Percentiles rank a stretch among this genome's conserved stretches.
Evolutionary conservation across 257 asterid species (phyloP).

Genomic region (Salvia splendens): DNA sequence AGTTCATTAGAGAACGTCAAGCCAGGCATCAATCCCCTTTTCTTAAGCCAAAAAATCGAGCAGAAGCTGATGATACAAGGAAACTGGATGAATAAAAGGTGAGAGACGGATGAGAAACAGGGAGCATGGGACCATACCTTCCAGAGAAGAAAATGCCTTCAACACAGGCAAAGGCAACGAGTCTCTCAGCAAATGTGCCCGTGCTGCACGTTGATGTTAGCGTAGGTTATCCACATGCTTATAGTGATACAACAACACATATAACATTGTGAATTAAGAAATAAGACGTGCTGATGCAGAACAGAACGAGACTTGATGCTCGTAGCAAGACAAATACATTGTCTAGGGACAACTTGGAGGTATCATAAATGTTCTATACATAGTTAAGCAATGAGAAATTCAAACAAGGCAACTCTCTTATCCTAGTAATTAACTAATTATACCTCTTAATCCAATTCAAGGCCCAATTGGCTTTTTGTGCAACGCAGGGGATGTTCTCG

Average conservation of each 20-base stretch:
- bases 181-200: slow-evolving; percentile 73
- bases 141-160: slow-evolving; percentile 93
- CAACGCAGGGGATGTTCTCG: slow-evolving; percentile 66
- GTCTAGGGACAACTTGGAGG: background rate
- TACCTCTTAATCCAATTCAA: slow-evolving; percentile 82
- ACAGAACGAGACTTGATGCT: slow-evolving; percentile 9
- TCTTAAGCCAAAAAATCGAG: slow-evolving; percentile 82
- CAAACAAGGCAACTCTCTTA: background rate
- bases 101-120: slow-evolving; percentile 5
- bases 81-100: slow-evolving; percentile 1
- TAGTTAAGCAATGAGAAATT: background rate
- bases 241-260: background rate
- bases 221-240: background rate
- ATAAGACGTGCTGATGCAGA: background rate
- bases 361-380: background rate
- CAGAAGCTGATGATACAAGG: slow-evolving; percentile 59
- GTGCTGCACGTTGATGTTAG: slow-evolving; percentile 48
- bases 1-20: slow-evolving; percentile 85
- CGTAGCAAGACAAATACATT: background rate
- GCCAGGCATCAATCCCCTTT: slow-evolving; percentile 85
- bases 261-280: slow-evolving; percentile 7
- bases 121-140: slow-evolving; percentile 45
- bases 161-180: slow-evolving; percentile 78
- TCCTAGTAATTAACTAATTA: background rate
- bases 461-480: slow-evolving; percentile 78